Evolutionary conservation across 495 filamentous ascomycete species (phyloP).

Genomic region (Penicillium turbatum): DNA sequence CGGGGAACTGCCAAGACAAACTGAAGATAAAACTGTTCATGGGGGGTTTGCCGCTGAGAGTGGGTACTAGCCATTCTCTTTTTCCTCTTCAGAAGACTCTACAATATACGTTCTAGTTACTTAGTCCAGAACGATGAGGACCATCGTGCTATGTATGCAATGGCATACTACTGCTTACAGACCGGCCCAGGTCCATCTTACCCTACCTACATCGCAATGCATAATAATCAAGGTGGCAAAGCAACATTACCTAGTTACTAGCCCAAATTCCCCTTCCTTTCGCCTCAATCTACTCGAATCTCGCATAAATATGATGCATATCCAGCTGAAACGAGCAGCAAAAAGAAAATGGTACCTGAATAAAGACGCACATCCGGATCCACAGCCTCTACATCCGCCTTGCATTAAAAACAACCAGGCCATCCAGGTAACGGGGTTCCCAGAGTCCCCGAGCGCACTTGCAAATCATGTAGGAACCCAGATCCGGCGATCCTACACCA

Average conservation of each 20-base stretch:
- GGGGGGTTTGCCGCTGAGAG: background rate
- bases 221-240: background rate
- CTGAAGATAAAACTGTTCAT: background rate
- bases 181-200: background rate
- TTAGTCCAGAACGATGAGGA: background rate
- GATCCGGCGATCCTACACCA: background rate
- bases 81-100: background rate
- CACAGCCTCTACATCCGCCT: slow-evolving; percentile 18
- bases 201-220: background rate
- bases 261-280: background rate
- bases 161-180: background rate
- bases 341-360: slow-evolving; percentile 24
- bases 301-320: slow-evolving; percentile 12
- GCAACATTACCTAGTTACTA: background rate
- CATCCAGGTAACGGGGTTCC: slow-evolving; percentile 24
- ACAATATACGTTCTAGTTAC: too few relatives aligned
- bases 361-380: slow-evolving; percentile 12
- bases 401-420: slow-evolving; percentile 25
- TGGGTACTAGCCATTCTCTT: background rate
- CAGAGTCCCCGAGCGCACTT: slow-evolving; percentile 6
- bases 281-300: background rate
- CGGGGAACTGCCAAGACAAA: background rate
- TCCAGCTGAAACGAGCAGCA: background rate
- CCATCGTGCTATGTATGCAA: background rate
- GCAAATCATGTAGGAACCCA: slow-evolving; percentile 6